Evolutionary conservation across 345 rosid species (phyloP), one percentile per base, ranked within the genome.

Genomic region (Camelina hispida): DNA sequence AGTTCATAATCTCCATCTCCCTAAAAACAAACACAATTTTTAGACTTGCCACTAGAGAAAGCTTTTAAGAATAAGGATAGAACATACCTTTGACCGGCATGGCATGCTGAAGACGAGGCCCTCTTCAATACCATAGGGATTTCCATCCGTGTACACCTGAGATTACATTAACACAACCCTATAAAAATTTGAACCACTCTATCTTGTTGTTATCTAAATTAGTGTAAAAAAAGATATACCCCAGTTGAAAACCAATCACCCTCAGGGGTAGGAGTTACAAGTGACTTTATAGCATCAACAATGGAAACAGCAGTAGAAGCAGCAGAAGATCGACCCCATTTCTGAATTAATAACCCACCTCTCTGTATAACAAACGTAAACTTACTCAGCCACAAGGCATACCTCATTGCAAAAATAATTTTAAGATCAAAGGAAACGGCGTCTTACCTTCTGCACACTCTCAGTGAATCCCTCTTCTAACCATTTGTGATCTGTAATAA

Each of bases 281-380:
- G 89, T 53, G 99, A 90, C 83, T 86, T 95, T 7, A 95, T 90
- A 70, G 97, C 97, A 71, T 95, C 99, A 71, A 62, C 97, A 56
- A 92, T 88, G 56, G 99, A 95, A 44, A 95, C 88, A 44, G 97
- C 87, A 11, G 99, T 95, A 64, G 99, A 95, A 68, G 99, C 97
- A 70, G 99, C 99, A 15, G 99, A 95, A 44, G 99, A 95, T 82
- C 99, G 84, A 78, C 99, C 99, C 99, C 99, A 95, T 82, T 95
- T 95, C 87, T 95, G 60, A 81, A 95, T 95, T 69, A 95, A 79
- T 30, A 74, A 83, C 46, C 99, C 99, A 74, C 99, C 99, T 87
- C 99, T 85, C 99, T 92, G 87, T 69, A 69, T 80, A 68, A 78
- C 25, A 57, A 60, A 1, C 52, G 52, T 23, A 23, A 34, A 35